These are phyloP conservation scores for Ceratopteris richardii DNA, from an alignment of 75 land plant genomes.

Conservation along the genomic window DNA sequence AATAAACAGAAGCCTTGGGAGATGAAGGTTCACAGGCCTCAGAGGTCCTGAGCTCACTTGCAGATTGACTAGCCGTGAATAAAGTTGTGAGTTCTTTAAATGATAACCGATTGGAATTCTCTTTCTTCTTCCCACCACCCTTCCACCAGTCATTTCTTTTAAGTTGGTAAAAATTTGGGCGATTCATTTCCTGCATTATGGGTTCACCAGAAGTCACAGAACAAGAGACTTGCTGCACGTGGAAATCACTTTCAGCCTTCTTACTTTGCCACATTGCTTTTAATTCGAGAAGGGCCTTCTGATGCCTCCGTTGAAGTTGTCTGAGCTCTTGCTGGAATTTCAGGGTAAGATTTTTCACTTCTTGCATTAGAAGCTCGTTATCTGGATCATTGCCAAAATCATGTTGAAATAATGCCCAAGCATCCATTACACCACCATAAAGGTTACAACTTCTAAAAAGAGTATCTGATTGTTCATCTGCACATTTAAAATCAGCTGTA, in stretches of 20 bases:
- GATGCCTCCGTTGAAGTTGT: not conserved
- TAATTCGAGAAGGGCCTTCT: not conserved
- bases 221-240: no score
- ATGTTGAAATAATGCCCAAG: constrained; percentile 2
- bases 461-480: not conserved
- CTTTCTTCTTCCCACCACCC: not conserved
- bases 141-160: not conserved
- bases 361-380: constrained; percentile 1
- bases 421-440: not conserved
- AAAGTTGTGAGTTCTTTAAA: not conserved
- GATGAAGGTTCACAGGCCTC: no score
- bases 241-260: no score
- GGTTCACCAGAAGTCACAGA: no score
- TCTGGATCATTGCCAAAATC: not conserved
- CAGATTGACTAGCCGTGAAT: not conserved
- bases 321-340: not conserved
- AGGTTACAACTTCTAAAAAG: not conserved
- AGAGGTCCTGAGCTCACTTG: no score
- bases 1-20: no score
- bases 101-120: not conserved
- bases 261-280: not conserved
- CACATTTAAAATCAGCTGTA: not conserved
- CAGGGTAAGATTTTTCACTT: not conserved
- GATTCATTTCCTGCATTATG: no score
- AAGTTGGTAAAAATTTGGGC: not conserved